Base-by-base conservation (phyloP, 805 yeast species). In the Lipomyces anomalus region DNA sequence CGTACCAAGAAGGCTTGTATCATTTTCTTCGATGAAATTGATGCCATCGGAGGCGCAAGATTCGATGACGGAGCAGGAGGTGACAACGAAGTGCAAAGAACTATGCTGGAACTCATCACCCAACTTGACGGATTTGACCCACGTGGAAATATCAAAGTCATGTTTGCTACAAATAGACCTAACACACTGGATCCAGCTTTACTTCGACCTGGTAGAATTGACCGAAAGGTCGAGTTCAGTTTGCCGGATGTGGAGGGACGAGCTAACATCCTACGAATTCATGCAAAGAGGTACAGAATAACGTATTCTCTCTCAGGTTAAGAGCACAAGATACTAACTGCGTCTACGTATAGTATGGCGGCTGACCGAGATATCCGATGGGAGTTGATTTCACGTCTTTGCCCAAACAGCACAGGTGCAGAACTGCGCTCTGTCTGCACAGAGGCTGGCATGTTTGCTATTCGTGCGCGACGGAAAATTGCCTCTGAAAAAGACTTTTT, bases 401-500 rank as follows among this genome's bases (percentile, higher is more conserved):
- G 98, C 71, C 98, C 98, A 51, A 92, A 94, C 65, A 84, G 95
- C 17, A 92, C 98, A 1, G 99, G 99, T 67, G 99, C 99, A 2
- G 98, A 92, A 71, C 74, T 92, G 59, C 82, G 98, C 64, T 90
- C 97, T 4, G 98, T 92, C 16, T 92, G 98, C 67, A 92, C 98
- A 1, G 99, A 92, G 67, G 98, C 98, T 3, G 99, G 99, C 60
- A 92, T 92, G 98, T 92, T 89, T 73, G 98, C 99, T 37, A 92
- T 92, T 45, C 80, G 99, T 61, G 96, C 97, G 17, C 80, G 99
- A 68, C 79, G 98, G 71, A 92, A 92, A 72, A 96, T 92, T 35
- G 97, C 98, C 32, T 83, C 95, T 22, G 99, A 92, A 66, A 92
- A 92, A 74, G 99, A 92, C 67, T 92, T 92, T 75, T 72, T 92